Percentiles rank a stretch among this genome's conserved stretches.
These are phyloP conservation scores for Metschnikowia koreensis DNA, from an alignment of 805 yeast species.

Conservation along the genomic window DNA sequence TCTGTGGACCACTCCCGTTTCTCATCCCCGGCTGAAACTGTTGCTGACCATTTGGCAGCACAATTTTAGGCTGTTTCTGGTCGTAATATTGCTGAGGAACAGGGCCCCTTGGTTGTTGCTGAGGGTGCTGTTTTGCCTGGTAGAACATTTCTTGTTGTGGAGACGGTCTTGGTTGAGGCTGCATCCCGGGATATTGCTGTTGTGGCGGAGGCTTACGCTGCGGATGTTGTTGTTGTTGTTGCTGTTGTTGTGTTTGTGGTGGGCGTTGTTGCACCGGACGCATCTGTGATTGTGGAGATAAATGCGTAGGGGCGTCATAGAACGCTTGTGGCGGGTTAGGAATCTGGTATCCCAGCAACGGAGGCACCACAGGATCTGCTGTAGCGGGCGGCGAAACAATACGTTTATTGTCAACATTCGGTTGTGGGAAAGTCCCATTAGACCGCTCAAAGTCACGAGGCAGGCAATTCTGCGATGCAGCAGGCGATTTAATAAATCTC, in stretches of 20 bases:
- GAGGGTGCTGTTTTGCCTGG: conserved; percentile 11
- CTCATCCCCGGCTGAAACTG: not conserved
- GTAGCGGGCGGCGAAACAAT: not conserved
- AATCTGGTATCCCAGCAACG: not conserved
- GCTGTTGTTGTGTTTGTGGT: not conserved
- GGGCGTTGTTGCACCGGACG: not conserved
- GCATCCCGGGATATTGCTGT: not conserved
- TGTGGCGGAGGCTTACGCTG: conserved; percentile 1
- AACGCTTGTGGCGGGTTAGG: not conserved
- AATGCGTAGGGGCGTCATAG: not conserved
- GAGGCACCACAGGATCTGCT: not conserved
- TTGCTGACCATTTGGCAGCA: not conserved
- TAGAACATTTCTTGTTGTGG: conserved; percentile 12
- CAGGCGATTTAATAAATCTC: conserved; percentile 32
- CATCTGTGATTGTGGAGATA: not conserved
- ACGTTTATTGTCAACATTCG: not conserved
- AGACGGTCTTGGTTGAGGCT: conserved; percentile 8
- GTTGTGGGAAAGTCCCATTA: not conserved
- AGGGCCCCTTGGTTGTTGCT: not conserved
- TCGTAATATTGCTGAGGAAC: not conserved
- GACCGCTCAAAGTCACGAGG: conserved; percentile 2
- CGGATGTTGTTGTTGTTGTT: conserved; percentile 1
- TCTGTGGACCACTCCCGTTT: not conserved
- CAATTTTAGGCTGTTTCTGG: not conserved
- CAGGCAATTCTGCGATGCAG: conserved; percentile 3